Evolutionary conservation across 306 rosid species (phyloP), one percentile per base, ranked within the genome.

Genomic region (Malus fusca): DNA sequence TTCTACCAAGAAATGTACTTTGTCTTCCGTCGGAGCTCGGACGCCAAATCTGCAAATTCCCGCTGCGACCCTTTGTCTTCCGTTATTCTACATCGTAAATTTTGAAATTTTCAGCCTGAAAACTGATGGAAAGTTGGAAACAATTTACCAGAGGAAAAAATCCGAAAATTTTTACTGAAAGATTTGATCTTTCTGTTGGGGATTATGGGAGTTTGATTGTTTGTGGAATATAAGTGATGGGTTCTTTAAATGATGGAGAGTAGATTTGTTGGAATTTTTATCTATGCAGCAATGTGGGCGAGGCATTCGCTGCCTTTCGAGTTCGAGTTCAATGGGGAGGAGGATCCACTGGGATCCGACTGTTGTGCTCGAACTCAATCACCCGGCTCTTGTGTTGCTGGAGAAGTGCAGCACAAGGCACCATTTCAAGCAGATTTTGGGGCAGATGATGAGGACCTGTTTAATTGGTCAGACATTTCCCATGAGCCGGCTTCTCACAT

Each of bases 401-500:
- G 92, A 88, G 78, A 82, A 81, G 67, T 88, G 88, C 82, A 58
- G 80, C 28, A 66, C 87, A 42, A 86, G 88, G 75, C n/a, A 76
- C 59, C 90, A 86, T 78, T 88, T 86, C 80, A 82, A 83, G 64
- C 88, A 88, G 82, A 84, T 88, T 51, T 65, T 86, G 61, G 90
- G 85, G 11, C 84, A 86, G 56, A 81, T 82, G 67, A 88, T 88
- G 88, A 88, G 88, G 66, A 60, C 52, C 72, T 70, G 79, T 75
- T 85, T 86, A 35, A 71, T 84, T 22, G 85, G 90, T n/a, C 82
- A 70, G 73, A 88, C 90, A 48, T 88, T 88, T 84, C 90, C 90
- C 3, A 84, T 88, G 92, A 88, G 92, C 84, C 82, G 92, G 78
- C 87, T 86, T 69, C 84, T 88, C 11, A 74, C 83, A n/a, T 88